phyloP scores from a whole-genome alignment of 2,329 filamentous ascomycete species.

The Nigrograna mackinnonii region DNA sequence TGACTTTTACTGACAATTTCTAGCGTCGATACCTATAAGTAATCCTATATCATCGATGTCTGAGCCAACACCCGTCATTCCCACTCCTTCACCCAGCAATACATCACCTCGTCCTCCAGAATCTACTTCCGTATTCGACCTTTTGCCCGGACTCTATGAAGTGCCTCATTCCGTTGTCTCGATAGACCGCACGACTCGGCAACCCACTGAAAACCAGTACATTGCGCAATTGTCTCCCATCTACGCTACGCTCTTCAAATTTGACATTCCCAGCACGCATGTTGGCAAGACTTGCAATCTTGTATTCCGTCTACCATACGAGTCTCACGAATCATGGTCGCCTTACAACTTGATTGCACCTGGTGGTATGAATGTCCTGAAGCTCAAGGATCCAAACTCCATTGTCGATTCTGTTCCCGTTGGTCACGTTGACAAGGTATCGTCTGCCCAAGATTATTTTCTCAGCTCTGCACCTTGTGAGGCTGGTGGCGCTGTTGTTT shows the following conservation, averaged over 20 bases:
- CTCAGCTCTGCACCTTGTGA: constrained; percentile 26
- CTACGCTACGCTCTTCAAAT: constrained; percentile 49
- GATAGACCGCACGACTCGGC: constrained; percentile 39
- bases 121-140: too few relatives aligned
- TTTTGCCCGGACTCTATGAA: constrained; percentile 37
- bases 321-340: constrained; percentile 36
- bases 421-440: constrained; percentile 15
- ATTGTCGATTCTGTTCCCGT: constrained; percentile 12
- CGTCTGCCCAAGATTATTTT: constrained; percentile 19
- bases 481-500: constrained; percentile 23
- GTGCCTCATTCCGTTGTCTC: constrained; percentile 43
- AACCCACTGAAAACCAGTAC: constrained; percentile 44
- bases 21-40: constrained; percentile 14
- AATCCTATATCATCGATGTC: too few relatives aligned
- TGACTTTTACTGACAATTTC: constrained; percentile 5
- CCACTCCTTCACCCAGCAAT: neutral
- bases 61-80: too few relatives aligned
- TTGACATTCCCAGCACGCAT: constrained; percentile 47
- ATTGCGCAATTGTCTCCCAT: constrained; percentile 44
- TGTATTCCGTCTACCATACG: constrained; percentile 50
- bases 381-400: too few relatives aligned
- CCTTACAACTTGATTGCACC: constrained; percentile 26
- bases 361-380: constrained; percentile 40
- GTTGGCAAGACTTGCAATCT: constrained; percentile 50
- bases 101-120: too few relatives aligned